Evolutionary conservation across 176 grass and related monocot species (phyloP).

Genomic region (Paspalum notatum): DNA sequence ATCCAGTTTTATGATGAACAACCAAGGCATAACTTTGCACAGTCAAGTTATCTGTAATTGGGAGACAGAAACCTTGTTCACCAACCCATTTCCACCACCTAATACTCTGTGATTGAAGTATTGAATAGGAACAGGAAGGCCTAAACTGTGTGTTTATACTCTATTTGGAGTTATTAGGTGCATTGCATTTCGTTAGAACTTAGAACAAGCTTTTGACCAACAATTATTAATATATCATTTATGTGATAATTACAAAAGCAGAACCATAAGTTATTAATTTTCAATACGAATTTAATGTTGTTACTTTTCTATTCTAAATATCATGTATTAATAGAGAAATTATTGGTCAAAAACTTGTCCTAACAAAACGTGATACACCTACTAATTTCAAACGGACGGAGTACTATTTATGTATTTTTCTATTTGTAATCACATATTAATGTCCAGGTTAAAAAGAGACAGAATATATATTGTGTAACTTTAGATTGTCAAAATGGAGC

Average conservation of each 20-base stretch:
- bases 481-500: constrained; percentile 3
- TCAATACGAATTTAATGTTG: too few species aligned
- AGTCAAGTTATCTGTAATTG: constrained; percentile 7
- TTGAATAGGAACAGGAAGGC: constrained; percentile 11
- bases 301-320: too few species aligned
- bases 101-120: neutral
- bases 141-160: neutral
- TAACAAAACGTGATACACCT: too few species aligned
- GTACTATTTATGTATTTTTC: neutral
- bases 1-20: constrained; percentile 7
- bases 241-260: too few species aligned
- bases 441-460: neutral
- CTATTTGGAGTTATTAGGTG: too few species aligned
- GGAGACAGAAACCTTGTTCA: neutral
- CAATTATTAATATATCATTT: too few species aligned
- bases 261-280: too few species aligned
- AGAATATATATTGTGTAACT: constrained; percentile 12
- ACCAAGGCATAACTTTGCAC: neutral
- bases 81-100: neutral
- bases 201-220: too few species aligned
- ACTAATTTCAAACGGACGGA: too few species aligned
- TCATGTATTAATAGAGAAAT: too few species aligned
- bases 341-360: too few species aligned
- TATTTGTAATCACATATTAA: neutral
- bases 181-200: too few species aligned